These are phyloP conservation scores for Monilinia fructigena DNA, from an alignment of 2,329 filamentous ascomycete species.

Conservation along the genomic window DNA sequence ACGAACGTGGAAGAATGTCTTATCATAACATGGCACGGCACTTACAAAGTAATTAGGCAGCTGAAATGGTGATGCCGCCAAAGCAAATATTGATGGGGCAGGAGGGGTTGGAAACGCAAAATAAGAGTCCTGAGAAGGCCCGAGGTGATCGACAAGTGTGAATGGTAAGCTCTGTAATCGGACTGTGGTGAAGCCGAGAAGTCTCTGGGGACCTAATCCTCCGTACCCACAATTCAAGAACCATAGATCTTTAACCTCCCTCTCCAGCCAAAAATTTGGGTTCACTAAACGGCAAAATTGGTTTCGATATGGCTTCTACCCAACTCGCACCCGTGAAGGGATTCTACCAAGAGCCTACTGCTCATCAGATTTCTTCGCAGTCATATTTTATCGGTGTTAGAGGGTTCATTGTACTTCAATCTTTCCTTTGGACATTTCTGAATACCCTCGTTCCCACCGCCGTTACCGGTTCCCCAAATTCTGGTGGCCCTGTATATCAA, in stretches of 20 bases:
- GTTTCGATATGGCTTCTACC: constrained; percentile 10
- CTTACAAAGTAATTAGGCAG: not conserved
- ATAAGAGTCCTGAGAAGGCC: not conserved
- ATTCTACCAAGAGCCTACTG: constrained; percentile 16
- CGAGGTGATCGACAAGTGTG: constrained; percentile 3
- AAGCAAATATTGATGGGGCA: constrained; percentile 12
- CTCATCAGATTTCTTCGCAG: constrained; percentile 17
- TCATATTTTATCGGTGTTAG: constrained; percentile 44
- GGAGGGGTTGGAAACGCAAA: not conserved
- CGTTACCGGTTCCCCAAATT: constrained; percentile 41
- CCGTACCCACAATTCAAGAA: not conserved
- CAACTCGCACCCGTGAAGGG: constrained; percentile 4
- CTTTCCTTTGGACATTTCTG: constrained; percentile 48
- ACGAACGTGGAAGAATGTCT: constrained; percentile 16
- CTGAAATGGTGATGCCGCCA: constrained; percentile 7
- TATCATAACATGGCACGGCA: constrained; percentile 1
- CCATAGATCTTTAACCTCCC: constrained; percentile 8
- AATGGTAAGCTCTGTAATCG: not conserved
- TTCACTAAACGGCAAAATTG: not conserved
- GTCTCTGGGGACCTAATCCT: not conserved
- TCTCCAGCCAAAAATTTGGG: constrained; percentile 8
- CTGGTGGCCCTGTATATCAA: constrained; percentile 43
- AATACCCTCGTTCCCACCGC: constrained; percentile 46
- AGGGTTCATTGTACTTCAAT: constrained; percentile 45
- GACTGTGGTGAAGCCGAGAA: not conserved